Conservation (phyloP, 805 yeast species). For the Cyberlindnera euphorbiae region DNA sequence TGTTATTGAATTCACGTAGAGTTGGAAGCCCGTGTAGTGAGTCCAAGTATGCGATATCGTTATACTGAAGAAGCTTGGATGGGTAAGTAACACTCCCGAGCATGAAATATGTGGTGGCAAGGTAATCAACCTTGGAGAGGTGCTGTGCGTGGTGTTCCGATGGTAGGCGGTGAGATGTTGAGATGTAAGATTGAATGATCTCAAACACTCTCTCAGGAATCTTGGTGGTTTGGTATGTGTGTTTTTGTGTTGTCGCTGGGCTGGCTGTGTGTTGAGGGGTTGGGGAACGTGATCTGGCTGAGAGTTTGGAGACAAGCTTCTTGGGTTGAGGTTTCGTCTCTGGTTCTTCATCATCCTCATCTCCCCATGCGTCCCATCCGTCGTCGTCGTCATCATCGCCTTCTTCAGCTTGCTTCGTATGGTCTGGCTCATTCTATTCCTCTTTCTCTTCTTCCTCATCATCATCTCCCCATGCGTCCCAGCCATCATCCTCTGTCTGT, state of each 20-base stretch:
- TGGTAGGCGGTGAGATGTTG: conserved; percentile 9
- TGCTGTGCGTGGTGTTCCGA: conserved; percentile 12
- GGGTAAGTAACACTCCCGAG: conserved; percentile 15
- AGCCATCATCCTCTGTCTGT: conserved; percentile 12
- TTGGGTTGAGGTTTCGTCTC: conserved; percentile 7
- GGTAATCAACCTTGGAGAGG: conserved; percentile 15
- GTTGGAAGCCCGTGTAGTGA: conserved; percentile 5
- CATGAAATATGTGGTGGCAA: conserved; percentile 17
- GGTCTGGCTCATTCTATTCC: not conserved
- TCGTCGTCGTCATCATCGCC: conserved; percentile 9
- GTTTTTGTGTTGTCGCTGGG: conserved; percentile 5
- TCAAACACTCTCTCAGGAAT: conserved; percentile 11
- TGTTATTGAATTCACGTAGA: conserved; percentile 42
- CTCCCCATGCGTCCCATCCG: conserved; percentile 24
- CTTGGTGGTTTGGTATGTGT: conserved; percentile 5
- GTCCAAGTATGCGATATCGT: conserved; percentile 17
- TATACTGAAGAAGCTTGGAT: conserved; percentile 15
- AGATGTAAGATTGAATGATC: conserved; percentile 17
- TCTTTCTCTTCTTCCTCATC: conserved; percentile 8
- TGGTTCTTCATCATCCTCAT: conserved; percentile 14
- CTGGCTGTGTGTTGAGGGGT: conserved; percentile 7
- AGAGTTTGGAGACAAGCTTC: conserved; percentile 19
- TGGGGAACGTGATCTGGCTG: conserved; percentile 12
- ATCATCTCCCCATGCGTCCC: conserved; percentile 28
- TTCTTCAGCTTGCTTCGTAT: not conserved